Conservation (phyloP, 805 yeast species). For the Cyberlindnera sargentensis region DNA sequence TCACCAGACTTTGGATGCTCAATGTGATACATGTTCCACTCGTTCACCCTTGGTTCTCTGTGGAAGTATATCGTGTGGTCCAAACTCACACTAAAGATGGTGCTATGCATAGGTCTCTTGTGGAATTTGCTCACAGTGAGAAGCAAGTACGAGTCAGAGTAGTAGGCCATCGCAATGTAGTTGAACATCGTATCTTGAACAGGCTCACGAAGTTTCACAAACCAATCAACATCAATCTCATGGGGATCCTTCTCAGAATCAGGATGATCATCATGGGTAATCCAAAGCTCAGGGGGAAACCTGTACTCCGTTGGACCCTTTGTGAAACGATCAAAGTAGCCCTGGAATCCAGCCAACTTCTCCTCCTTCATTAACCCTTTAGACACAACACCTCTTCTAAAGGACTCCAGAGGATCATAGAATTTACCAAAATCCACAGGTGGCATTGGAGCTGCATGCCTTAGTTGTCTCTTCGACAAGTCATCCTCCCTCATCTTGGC, state of each 20-base stretch:
- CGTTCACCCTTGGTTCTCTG: constrained; percentile 37
- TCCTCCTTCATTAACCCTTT: constrained; percentile 8
- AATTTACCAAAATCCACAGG: constrained; percentile 7
- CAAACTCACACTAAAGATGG: constrained; percentile 49
- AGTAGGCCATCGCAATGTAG: constrained; percentile 51
- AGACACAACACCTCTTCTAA: constrained; percentile 10
- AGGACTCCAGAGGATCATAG: constrained; percentile 9
- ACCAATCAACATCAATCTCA: constrained; percentile 14
- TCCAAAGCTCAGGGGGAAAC: constrained; percentile 30
- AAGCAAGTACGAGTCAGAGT: constrained; percentile 52
- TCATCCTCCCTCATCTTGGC: constrained; percentile 5
- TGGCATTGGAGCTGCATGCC: constrained; percentile 14
- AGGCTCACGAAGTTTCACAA: constrained; percentile 10
- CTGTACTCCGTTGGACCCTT: constrained; percentile 27
- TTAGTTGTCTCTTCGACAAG: constrained; percentile 8
- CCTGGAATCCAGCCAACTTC: constrained; percentile 2
- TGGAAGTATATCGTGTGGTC: constrained; percentile 68
- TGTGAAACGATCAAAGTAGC: constrained; percentile 28
- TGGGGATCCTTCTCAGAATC: constrained; percentile 13
- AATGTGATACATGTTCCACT: constrained; percentile 47
- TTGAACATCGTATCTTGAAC: constrained; percentile 30
- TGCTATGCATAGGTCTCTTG: constrained; percentile 36
- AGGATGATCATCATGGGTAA: constrained; percentile 13
- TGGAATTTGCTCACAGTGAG: constrained; percentile 46
- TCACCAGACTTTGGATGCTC: constrained; percentile 42